Evolutionary conservation across 2,329 filamentous ascomycete species (phyloP), one percentile per base, ranked within the genome.

Genomic region (Ascochyta rabiei): DNA sequence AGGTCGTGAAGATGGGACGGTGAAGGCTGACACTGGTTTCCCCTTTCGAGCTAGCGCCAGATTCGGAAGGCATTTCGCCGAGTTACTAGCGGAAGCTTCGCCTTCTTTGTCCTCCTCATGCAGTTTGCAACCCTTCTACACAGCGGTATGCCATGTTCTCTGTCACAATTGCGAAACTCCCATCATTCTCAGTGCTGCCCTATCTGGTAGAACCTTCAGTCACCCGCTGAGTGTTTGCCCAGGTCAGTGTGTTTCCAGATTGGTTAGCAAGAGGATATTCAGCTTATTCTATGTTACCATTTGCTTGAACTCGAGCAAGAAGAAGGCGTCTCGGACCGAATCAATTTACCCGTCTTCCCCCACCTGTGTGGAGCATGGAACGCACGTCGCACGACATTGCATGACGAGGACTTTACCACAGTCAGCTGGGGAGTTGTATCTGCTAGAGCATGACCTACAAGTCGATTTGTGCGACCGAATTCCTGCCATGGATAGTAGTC

Each of bases 51-150:
- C 8, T 44, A 19, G 43, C 26, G n/a, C 24, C 31, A 28, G 26
- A 21, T 42, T n/a, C 33, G 38, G 18, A 37, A 38, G 38, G 38
- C 30, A 33, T 39, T 39, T 34, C 40, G 52, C 52, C 40, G 30
- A 49, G 46, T 41, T 40, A n/a, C 37, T 46, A 35, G 52, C 52
- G 45, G 34, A 49, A 49, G 52, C 52, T 55, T 54, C 52, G 52
- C 47, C 42, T 39, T 49, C 41, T 38, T 50, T 37, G 46, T 49
- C 46, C 41, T 50, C 42, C 30, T 46, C 26, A 41, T 38, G 42
- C 52, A 44, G 37, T 21, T 13, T 8, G 41, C 38, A 48, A 39
- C 44, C 50, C 48, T 28, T 35, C 26, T 38, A 41, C 37, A 38
- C 23, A 45, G 44, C 33, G 15, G 13, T 12, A 35, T 37, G 37